A percentile compares a stretch with the other conserved stretches of the same genome.
phyloP scores from a whole-genome alignment of 2,329 filamentous ascomycete species.

The Alternaria ethzedia region DNA sequence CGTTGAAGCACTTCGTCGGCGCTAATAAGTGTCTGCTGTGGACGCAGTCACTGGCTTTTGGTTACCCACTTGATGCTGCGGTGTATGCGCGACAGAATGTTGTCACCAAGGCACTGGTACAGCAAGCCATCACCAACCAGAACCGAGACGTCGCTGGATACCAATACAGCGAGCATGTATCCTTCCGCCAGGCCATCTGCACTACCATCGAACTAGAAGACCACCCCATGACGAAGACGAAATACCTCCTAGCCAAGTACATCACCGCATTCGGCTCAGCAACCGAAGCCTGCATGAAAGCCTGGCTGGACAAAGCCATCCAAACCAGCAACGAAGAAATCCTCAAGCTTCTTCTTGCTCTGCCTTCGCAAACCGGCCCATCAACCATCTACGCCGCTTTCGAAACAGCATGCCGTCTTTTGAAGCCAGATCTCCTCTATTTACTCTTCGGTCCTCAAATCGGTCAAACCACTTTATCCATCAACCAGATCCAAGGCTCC shows the following conservation, averaged over 20 bases:
- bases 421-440: background rate
- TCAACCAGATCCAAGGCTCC: background rate
- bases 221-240: background rate
- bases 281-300: background rate
- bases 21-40: background rate
- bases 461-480: background rate
- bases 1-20: background rate
- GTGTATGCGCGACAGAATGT: background rate
- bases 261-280: background rate
- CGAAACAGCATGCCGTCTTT: background rate
- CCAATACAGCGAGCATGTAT: background rate
- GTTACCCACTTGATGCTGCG: background rate
- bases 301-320: background rate
- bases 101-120: background rate
- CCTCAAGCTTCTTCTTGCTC: rapidly evolving
- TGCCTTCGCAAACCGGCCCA: background rate
- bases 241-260: background rate
- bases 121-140: background rate
- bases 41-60: background rate
- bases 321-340: background rate
- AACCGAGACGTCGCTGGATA: background rate
- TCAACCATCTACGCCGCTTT: background rate
- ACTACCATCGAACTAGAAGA: background rate
- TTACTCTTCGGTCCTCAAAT: background rate
- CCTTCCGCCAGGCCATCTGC: background rate